Base-by-base conservation (phyloP, 768 basidiomycete species). In the Baorangia bicolor region DNA sequence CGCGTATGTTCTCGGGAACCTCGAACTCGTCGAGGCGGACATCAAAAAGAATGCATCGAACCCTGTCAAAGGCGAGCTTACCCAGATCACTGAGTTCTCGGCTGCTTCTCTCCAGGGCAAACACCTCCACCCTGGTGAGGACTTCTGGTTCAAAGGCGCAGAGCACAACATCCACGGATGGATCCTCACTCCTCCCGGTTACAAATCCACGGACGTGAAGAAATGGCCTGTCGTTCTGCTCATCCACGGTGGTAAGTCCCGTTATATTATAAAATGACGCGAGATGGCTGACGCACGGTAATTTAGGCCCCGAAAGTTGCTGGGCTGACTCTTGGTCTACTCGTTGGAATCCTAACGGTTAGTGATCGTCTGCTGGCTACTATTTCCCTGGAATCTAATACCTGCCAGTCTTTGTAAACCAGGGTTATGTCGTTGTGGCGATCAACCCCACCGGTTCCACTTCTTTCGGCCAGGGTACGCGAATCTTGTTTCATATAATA, bases 371-470 rank as follows among this genome's bases (percentile, higher is more conserved):
- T 25, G 13, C 43, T 44, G 34, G n/a, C 9, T 41, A 2, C 1
- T 34, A 20, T 33, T 37, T 39, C 31, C 21, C 2, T 9, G 34
- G 14, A 43, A 30, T 35, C 46, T 38, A 16, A 54, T 53, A 35
- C 53, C n/a, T 30, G 13, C 25, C 34, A 89, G 85, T 89, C 11
- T 95, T 92, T 62, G 84, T 92, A 12, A 83, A 86, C 63, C 90
- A 92, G 67, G 94, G 96, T 0, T 99, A 98, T 72, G 86, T 96
- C 63, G 82, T 85, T 12, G 79, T 97, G 38, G 79, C 87, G 30
- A 87, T 97, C 63, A 98, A 98, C 68, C 96, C 96, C 3, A 96
- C 94, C 0, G 96, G 96, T 10, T 91, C 88, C 28, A 98, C 96
- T 4, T 87, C 91, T 0, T 97, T 94, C 62, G 94, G 94, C 4